phyloP scores from a whole-genome alignment of 495 filamentous ascomycete species.

The Tuber melanosporum region DNA sequence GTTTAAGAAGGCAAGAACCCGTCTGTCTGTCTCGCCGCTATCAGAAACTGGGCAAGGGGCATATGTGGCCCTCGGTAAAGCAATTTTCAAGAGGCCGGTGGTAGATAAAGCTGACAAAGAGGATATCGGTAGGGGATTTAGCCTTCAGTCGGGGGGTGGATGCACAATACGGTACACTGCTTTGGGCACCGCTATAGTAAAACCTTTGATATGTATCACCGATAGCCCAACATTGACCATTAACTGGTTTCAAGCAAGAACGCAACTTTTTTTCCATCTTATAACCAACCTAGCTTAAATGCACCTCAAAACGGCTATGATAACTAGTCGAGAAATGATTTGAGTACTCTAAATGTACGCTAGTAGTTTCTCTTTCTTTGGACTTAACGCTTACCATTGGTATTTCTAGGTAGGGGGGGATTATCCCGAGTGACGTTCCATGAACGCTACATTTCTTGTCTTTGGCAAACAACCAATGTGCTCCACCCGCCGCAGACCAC shows the following conservation, averaged over 20 bases:
- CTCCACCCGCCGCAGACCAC: conserved; percentile 25
- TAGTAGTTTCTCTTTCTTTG: background rate
- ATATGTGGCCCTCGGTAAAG: no score
- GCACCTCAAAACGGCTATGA: background rate
- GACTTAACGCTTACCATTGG: background rate
- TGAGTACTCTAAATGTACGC: background rate
- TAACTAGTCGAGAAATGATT: background rate
- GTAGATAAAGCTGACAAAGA: no score
- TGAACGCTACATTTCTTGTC: background rate
- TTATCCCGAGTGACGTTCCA: background rate
- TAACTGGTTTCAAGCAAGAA: background rate
- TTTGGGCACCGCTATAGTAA: no score
- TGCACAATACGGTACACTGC: no score
- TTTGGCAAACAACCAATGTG: conserved; percentile 12
- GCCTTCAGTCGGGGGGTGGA: no score
- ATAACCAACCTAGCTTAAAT: background rate
- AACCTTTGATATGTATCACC: no score
- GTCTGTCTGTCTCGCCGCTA: no score
- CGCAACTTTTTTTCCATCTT: background rate
- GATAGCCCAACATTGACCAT: background rate
- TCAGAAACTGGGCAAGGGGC: no score
- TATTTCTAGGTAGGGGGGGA: background rate
- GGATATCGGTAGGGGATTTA: no score
- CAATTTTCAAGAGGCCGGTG: no score
- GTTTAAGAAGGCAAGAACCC: no score